These are phyloP conservation scores for Ophiostoma fasciatum DNA, from an alignment of 2,329 filamentous ascomycete genomes.

Conservation along the genomic window DNA sequence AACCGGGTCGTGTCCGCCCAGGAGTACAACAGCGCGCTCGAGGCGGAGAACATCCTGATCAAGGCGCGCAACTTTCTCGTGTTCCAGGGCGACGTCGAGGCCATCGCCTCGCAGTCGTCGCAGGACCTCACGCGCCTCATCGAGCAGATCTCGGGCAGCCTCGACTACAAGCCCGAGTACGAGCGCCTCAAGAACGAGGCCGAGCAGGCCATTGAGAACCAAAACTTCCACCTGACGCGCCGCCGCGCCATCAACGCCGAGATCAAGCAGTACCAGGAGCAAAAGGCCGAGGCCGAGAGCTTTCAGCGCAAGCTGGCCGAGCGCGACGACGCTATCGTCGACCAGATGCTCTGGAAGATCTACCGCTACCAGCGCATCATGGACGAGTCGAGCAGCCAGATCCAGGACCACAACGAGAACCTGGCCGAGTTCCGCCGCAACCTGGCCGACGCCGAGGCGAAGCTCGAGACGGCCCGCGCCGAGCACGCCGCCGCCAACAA, in stretches of 20 bases:
- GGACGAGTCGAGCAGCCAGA: slow-evolving; percentile 78
- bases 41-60: slow-evolving; percentile 91
- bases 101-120: slow-evolving; percentile 87
- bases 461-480: slow-evolving; percentile 65
- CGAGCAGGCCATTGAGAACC: slow-evolving; percentile 76
- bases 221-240: slow-evolving; percentile 74
- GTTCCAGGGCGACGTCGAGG: slow-evolving; percentile 95
- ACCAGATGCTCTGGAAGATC: slow-evolving; percentile 90
- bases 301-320: slow-evolving; percentile 86
- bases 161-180: slow-evolving; percentile 91
- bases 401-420: slow-evolving; percentile 87
- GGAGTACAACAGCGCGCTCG: slow-evolving; percentile 85
- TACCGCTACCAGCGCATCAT: slow-evolving; percentile 91
- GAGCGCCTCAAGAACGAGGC: slow-evolving; percentile 76
- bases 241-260: slow-evolving; percentile 93
- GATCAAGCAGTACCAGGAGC: slow-evolving; percentile 93
- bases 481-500: slow-evolving; percentile 67
- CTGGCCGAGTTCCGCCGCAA: slow-evolving; percentile 83
- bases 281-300: slow-evolving; percentile 88
- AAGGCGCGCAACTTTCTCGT: slow-evolving; percentile 96
- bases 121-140: slow-evolving; percentile 87
- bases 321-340: slow-evolving; percentile 79
- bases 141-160: slow-evolving; percentile 91
- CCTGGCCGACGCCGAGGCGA: slow-evolving; percentile 68
- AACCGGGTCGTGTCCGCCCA: slow-evolving; percentile 75